Evolutionary conservation across 164 flowering plant species (phyloP).

Genomic region (Akebia trifoliata): DNA sequence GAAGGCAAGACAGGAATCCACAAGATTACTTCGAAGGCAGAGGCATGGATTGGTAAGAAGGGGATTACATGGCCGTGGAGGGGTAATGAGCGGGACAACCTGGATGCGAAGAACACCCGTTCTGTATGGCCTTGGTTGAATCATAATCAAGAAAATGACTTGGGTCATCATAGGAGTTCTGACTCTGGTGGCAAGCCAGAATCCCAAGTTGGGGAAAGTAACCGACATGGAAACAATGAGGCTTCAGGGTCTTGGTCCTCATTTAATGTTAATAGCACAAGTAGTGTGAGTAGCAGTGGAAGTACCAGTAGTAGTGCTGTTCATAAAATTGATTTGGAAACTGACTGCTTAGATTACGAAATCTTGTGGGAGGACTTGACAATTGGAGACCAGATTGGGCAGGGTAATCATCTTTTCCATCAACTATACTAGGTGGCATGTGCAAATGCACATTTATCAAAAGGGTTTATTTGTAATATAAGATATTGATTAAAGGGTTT

Average conservation of each 20-base stretch:
- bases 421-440: no score
- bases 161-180: conserved; percentile 31
- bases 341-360: conserved; percentile 81
- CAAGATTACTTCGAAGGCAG: conserved; percentile 74
- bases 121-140: conserved; percentile 58
- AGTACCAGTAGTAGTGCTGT: conserved; percentile 78
- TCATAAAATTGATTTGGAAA: conserved; percentile 68
- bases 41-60: conserved; percentile 81
- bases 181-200: conserved; percentile 36
- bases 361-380: conserved; percentile 95
- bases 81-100: conserved; percentile 55
- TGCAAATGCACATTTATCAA: no score
- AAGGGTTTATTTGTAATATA: background rate
- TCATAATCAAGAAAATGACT: conserved; percentile 52
- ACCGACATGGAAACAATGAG: conserved; percentile 48
- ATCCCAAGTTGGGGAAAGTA: conserved; percentile 35
- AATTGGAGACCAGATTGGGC: conserved; percentile 91
- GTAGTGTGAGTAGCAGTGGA: conserved; percentile 88
- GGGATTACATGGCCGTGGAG: conserved; percentile 85
- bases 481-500: no score
- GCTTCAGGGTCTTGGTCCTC: conserved; percentile 86
- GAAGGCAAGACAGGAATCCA: conserved; percentile 67
- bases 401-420: conserved; percentile 49
- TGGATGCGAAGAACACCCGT: conserved; percentile 37
- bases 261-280: conserved; percentile 69